A percentile compares a stretch with the other conserved stretches of the same genome.
phyloP scores from a whole-genome alignment of 345 rosid species.

The Eucalyptus viminalis region DNA sequence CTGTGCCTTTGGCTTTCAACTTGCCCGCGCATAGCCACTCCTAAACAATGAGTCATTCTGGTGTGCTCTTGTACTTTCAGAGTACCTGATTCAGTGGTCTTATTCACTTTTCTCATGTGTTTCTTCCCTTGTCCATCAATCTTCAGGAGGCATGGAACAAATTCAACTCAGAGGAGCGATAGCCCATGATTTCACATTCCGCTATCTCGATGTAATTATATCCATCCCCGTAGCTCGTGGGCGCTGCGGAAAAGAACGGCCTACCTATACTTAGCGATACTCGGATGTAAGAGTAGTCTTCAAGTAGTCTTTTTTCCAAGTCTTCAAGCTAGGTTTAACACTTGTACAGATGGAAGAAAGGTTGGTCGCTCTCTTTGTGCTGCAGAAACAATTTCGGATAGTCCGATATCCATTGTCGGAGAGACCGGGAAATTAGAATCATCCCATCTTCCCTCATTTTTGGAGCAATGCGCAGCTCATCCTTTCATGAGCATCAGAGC shows the following conservation, averaged over 20 bases:
- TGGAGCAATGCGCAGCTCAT: not conserved
- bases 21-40: not conserved
- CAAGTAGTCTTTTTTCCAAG: not conserved
- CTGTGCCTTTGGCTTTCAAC: not conserved
- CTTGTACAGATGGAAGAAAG: not conserved
- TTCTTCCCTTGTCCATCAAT: not conserved
- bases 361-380: not conserved
- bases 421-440: not conserved
- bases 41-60: not conserved
- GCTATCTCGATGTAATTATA: not conserved
- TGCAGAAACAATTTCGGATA: not conserved
- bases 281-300: not conserved
- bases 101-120: not conserved
- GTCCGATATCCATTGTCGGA: not conserved
- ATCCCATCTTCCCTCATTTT: not conserved
- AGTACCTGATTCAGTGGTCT: not conserved
- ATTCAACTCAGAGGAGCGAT: conserved; percentile 91
- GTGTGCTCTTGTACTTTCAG: not conserved
- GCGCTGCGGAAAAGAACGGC: not conserved
- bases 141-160: conserved; percentile 93
- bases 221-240: not conserved
- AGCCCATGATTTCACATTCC: not conserved
- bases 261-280: not conserved
- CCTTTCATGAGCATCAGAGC: not conserved
- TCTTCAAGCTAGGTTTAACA: not conserved